A percentile compares a stretch with the other conserved stretches of the same genome.
Conservation (phyloP, 352 stramenopile genomes). For the Pythium plurisporium region DNA sequence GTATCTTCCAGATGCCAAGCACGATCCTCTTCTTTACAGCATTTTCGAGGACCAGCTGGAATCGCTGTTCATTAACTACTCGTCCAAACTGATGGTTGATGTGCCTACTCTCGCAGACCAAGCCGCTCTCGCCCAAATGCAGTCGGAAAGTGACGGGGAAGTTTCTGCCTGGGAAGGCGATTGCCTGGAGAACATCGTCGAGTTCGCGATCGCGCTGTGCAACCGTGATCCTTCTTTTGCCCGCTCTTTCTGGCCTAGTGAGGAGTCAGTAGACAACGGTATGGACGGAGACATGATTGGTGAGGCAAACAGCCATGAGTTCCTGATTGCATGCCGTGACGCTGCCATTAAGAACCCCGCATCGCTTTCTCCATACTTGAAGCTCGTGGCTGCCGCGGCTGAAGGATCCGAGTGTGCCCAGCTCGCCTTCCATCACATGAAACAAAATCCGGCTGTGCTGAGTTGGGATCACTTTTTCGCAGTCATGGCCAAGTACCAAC, state of each 20-base stretch:
- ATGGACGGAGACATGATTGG: conserved; percentile 13
- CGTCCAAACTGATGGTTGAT: conserved; percentile 75
- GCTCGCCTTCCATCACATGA: conserved; percentile 80
- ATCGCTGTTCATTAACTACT: conserved; percentile 65
- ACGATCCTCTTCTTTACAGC: conserved; percentile 59
- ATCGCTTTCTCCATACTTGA: conserved; percentile 71
- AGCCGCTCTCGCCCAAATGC: conserved; percentile 54
- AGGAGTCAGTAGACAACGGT: conserved; percentile 17
- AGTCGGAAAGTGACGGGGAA: conserved; percentile 55
- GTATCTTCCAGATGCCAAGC: conserved; percentile 70
- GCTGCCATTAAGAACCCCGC: conserved; percentile 72
- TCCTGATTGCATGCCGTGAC: conserved; percentile 65
- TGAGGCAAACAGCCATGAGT: conserved; percentile 49
- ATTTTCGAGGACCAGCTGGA: conserved; percentile 73
- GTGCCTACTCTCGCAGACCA: conserved; percentile 73
- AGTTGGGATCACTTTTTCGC: conserved; percentile 84
- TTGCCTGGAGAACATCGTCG: conserved; percentile 75
- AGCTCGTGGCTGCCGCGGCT: conserved; percentile 60
- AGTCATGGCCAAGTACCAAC: conserved; percentile 83
- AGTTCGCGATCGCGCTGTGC: conserved; percentile 63
- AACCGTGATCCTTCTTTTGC: conserved; percentile 50
- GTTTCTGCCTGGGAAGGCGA: conserved; percentile 61
- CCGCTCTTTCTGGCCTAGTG: conserved; percentile 56
- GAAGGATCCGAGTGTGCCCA: conserved; percentile 68
- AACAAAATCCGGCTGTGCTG: conserved; percentile 74